These are phyloP conservation scores for Phytophthora pistaciae DNA, from an alignment of 352 stramenopile genomes.

Conservation along the genomic window DNA sequence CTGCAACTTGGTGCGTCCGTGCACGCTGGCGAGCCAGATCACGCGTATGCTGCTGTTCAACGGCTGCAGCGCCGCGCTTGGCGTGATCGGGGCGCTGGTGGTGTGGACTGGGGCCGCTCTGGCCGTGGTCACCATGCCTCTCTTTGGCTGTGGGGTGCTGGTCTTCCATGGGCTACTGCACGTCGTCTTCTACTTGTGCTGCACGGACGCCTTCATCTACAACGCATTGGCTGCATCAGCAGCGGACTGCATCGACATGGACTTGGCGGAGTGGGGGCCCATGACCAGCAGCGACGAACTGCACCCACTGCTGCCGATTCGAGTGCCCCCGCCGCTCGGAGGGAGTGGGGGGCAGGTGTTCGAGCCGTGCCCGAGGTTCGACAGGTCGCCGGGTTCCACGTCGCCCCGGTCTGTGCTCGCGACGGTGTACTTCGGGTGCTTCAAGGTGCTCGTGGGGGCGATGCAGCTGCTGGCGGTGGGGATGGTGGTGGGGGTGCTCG, in stretches of 20 bases:
- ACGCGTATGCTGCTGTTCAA: constrained; percentile 41
- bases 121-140: constrained; percentile 48
- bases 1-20: constrained; percentile 37
- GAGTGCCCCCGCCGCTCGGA: constrained; percentile 21
- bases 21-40: constrained; percentile 30
- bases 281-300: constrained; percentile 13
- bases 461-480: constrained; percentile 41
- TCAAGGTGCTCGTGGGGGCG: constrained; percentile 51
- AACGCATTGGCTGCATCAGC: constrained; percentile 49
- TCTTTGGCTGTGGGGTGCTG: constrained; percentile 63
- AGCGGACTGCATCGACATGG: constrained; percentile 27
- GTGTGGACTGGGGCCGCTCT: constrained; percentile 35
- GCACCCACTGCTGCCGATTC: constrained; percentile 50
- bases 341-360: constrained; percentile 10
- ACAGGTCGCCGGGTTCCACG: constrained; percentile 37
- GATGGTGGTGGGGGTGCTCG: constrained; percentile 40
- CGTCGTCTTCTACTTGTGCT: constrained; percentile 48
- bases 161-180: constrained; percentile 57
- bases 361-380: constrained; percentile 45
- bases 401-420: constrained; percentile 54
- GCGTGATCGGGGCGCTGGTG: constrained; percentile 18
- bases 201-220: constrained; percentile 55
- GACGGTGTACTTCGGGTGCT: constrained; percentile 56
- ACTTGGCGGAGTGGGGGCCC: constrained; percentile 19
- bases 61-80: constrained; percentile 34